These are phyloP conservation scores for Pythium folliculosum DNA, from an alignment of 352 stramenopile genomes.

Conservation along the genomic window DNA sequence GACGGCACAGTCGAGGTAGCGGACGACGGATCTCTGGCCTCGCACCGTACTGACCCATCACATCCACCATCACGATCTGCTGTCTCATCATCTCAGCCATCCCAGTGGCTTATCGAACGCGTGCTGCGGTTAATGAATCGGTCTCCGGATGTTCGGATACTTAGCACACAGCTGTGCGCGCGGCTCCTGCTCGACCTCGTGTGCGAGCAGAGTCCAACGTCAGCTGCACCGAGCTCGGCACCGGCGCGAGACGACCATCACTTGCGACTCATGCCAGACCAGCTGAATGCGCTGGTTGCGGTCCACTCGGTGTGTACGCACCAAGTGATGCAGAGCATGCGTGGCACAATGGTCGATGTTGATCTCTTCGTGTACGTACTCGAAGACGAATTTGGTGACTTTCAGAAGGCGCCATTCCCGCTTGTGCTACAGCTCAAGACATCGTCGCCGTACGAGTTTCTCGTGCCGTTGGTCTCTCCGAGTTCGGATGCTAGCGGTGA, in stretches of 20 bases:
- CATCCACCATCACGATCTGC: background rate
- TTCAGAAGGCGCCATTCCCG: slow-evolving; percentile 53
- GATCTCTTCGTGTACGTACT: slow-evolving; percentile 83
- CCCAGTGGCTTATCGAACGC: slow-evolving; percentile 55
- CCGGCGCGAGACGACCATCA: background rate
- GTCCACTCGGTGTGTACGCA: slow-evolving; percentile 71
- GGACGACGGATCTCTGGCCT: background rate
- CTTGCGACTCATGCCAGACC: slow-evolving; percentile 14
- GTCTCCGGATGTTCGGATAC: slow-evolving; percentile 50
- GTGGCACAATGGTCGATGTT: slow-evolving; percentile 73
- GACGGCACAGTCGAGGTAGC: slow-evolving; percentile 12
- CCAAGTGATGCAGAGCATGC: slow-evolving; percentile 83
- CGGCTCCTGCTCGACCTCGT: slow-evolving; percentile 62
- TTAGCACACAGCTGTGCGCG: slow-evolving; percentile 55
- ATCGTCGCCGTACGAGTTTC: slow-evolving; percentile 67
- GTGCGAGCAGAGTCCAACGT: slow-evolving; percentile 31
- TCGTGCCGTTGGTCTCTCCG: slow-evolving; percentile 44
- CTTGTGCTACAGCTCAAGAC: slow-evolving; percentile 54
- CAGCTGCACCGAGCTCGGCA: no score
- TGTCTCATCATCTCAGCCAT: slow-evolving; percentile 8
- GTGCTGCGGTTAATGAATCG: slow-evolving; percentile 46
- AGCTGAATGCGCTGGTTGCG: slow-evolving; percentile 39
- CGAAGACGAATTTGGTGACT: slow-evolving; percentile 64
- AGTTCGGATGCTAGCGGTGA: slow-evolving; percentile 22
- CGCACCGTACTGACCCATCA: background rate